Evolutionary conservation across 176 grass and related monocot species (phyloP).

Genomic region (Ampelocalamus luodianensis): DNA sequence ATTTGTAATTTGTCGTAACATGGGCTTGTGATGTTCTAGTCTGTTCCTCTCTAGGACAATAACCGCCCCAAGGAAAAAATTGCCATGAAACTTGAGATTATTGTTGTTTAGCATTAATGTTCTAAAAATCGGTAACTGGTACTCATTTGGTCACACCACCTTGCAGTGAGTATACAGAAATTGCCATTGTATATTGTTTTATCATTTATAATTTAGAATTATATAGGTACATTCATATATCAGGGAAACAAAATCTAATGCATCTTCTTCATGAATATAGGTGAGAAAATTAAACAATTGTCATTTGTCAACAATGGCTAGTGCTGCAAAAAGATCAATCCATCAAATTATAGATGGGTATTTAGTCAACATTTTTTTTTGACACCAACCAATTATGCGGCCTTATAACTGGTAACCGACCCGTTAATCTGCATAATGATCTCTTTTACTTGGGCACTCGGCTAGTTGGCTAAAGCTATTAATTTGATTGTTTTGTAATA

Average conservation of each 20-base stretch:
- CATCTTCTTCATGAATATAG: neutral
- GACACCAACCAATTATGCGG: neutral
- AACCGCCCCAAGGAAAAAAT: neutral
- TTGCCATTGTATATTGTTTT: neutral
- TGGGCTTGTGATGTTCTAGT: neutral
- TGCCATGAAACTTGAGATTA: neutral
- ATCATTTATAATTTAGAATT: too few relatives aligned
- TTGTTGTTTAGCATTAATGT: neutral
- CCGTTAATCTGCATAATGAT: neutral
- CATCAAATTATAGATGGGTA: neutral
- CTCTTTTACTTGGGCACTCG: neutral
- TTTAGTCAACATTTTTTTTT: neutral
- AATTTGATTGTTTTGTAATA: neutral
- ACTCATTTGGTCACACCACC: neutral
- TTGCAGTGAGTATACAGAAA: neutral
- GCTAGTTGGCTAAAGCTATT: neutral
- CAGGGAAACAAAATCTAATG: neutral
- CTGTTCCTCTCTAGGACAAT: neutral
- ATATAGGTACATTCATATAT: neutral
- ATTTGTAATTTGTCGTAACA: neutral
- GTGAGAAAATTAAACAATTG: neutral
- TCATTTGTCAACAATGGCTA: neutral
- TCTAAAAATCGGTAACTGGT: neutral
- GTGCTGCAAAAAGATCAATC: neutral
- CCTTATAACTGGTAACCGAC: neutral